These are phyloP conservation scores for Colletotrichum horii DNA, from an alignment of 2,329 filamentous ascomycete genomes.

Conservation along the genomic window DNA sequence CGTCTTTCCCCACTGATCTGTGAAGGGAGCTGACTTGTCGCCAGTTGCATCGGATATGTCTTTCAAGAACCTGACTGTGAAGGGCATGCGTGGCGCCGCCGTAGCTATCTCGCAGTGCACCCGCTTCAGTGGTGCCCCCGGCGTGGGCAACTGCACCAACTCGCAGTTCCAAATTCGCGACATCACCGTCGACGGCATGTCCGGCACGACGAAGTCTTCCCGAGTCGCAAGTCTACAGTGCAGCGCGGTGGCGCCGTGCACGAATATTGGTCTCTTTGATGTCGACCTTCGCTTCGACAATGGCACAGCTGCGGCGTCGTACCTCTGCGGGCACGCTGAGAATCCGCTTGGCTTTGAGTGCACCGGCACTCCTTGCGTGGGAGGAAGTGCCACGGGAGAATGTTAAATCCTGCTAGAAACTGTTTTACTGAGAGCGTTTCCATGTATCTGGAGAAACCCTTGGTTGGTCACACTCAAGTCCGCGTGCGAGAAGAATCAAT, in stretches of 20 bases:
- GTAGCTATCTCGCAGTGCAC: slow-evolving; percentile 38
- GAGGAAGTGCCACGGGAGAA: not conserved
- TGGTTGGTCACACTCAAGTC: not conserved
- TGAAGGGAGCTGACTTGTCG: not conserved
- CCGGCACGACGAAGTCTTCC: slow-evolving; percentile 2
- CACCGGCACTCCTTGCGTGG: not conserved
- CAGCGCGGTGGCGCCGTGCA: slow-evolving; percentile 2
- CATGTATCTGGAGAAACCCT: not conserved
- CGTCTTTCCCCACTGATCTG: not conserved
- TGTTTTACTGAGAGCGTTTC: not conserved
- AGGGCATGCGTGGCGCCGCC: slow-evolving; percentile 23
- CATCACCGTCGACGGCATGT: slow-evolving; percentile 22
- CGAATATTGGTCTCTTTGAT: not conserved
- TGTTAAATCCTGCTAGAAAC: not conserved
- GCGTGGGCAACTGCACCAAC: slow-evolving; percentile 37
- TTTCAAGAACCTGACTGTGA: slow-evolving; percentile 12
- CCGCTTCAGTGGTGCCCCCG: slow-evolving; percentile 29
- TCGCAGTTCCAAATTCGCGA: slow-evolving; percentile 35
- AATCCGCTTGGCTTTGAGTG: not conserved
- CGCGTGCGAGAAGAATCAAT: not conserved
- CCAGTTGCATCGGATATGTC: slow-evolving; percentile 5
- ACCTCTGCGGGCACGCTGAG: not conserved
- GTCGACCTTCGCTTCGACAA: not conserved
- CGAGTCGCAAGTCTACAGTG: slow-evolving; percentile 1
- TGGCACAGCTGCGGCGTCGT: not conserved